Percentiles rank a stretch among this genome's conserved stretches.
Evolutionary conservation across 225 moss, liverwort and hornwort species (phyloP).

Genomic region (Pleurozium schreberi): DNA sequence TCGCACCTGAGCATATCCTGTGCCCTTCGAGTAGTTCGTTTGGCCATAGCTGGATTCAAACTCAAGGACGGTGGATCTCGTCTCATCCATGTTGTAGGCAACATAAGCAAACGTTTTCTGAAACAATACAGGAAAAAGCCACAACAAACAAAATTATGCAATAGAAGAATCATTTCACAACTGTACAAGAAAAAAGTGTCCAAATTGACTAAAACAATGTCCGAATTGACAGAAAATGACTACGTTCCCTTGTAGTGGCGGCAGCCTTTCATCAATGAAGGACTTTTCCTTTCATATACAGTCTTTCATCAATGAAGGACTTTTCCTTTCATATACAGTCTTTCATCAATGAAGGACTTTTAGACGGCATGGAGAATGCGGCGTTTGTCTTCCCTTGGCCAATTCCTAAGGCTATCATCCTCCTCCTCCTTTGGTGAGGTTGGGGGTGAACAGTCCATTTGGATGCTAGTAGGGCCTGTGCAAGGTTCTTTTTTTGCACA

Average conservation of each 20-base stretch:
- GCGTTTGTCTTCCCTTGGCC: slow-evolving; percentile 49
- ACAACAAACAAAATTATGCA: not conserved
- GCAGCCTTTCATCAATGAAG: too few relatives aligned
- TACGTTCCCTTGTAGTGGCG: too few relatives aligned
- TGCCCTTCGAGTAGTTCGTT: slow-evolving; percentile 5
- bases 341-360: too few relatives aligned
- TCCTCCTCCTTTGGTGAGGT: slow-evolving; percentile 1
- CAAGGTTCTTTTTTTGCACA: not conserved
- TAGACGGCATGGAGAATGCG: slow-evolving; percentile 55
- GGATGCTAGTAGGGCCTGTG: not conserved
- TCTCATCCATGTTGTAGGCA: slow-evolving; percentile 22
- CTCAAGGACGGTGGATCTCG: slow-evolving; percentile 12
- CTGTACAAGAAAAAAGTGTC: too few relatives aligned
- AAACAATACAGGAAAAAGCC: not conserved
- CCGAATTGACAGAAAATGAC: too few relatives aligned
- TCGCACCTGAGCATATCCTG: slow-evolving; percentile 27
- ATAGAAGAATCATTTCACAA: not conserved
- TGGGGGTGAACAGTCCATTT: not conserved
- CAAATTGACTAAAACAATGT: too few relatives aligned
- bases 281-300: too few relatives aligned
- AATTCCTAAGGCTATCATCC: slow-evolving; percentile 13
- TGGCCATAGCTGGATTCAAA: slow-evolving; percentile 18
- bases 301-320: too few relatives aligned
- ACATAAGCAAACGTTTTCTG: slow-evolving; percentile 20
- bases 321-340: too few relatives aligned